These are phyloP conservation scores for Gleditsia sinensis DNA, from an alignment of 306 rosid species.

Conservation along the genomic window DNA sequence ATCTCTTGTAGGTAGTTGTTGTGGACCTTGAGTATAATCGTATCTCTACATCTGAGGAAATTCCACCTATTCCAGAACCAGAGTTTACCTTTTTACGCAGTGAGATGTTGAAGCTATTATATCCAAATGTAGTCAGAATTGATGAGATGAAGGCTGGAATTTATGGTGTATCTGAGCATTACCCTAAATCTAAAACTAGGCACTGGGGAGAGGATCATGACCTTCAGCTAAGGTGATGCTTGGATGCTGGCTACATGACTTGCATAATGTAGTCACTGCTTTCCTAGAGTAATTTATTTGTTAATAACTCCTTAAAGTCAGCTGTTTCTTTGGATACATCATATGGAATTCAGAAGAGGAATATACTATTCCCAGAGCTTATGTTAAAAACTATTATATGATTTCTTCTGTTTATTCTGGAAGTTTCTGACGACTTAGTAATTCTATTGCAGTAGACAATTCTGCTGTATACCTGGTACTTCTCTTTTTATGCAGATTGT, in stretches of 20 bases:
- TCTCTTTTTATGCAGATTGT: not conserved
- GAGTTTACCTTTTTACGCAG: conserved; percentile 76
- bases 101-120: conserved; percentile 72
- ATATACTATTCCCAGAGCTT: not conserved
- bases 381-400: not conserved
- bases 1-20: conserved; percentile 77
- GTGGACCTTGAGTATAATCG: conserved; percentile 94
- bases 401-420: conserved; percentile 11
- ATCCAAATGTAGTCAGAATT: conserved; percentile 87
- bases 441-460: conserved; percentile 23
- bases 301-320: conserved; percentile 15
- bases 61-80: conserved; percentile 96
- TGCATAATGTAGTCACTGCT: conserved; percentile 34
- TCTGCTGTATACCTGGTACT: conserved; percentile 26
- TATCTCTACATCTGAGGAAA: conserved; percentile 87
- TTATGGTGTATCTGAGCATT: conserved; percentile 55
- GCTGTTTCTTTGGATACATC: conserved; percentile 3
- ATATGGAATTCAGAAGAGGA: not conserved
- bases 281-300: conserved; percentile 12
- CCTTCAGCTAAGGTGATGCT: conserved; percentile 87
- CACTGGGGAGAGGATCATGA: conserved; percentile 97
- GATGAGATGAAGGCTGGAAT: conserved; percentile 73
- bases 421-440: conserved; percentile 10
- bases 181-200: conserved; percentile 60
- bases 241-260: conserved; percentile 33